These are phyloP conservation scores for Clohesyomyces aquaticus DNA, from an alignment of 495 filamentous ascomycete genomes.

Conservation along the genomic window DNA sequence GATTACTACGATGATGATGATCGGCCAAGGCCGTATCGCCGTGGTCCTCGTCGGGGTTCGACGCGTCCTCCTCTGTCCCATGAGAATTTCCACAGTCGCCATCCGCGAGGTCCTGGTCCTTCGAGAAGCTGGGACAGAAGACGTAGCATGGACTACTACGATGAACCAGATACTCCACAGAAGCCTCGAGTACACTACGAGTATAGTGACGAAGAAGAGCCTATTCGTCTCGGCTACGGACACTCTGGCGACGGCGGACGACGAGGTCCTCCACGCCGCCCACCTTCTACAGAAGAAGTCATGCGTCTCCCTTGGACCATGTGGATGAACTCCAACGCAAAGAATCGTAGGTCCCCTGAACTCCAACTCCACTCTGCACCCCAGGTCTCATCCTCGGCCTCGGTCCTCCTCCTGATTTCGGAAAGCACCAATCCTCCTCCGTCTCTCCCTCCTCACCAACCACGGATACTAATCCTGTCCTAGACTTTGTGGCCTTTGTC, in stretches of 20 bases:
- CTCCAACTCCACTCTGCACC: neutral
- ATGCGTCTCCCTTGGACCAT: slow-evolving; percentile 34
- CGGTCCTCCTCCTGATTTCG: neutral
- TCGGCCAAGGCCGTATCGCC: slow-evolving; percentile 13
- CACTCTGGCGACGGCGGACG: slow-evolving; percentile 6
- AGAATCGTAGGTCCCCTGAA: slow-evolving; percentile 26
- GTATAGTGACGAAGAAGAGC: slow-evolving; percentile 8
- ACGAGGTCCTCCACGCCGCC: slow-evolving; percentile 13
- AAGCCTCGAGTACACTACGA: slow-evolving; percentile 18
- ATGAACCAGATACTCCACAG: slow-evolving; percentile 20
- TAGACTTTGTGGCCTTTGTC: slow-evolving; percentile 37
- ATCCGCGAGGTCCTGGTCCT: neutral
- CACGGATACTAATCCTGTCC: slow-evolving; percentile 16
- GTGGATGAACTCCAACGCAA: slow-evolving; percentile 36
- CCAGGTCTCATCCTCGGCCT: neutral
- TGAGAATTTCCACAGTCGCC: slow-evolving; percentile 5
- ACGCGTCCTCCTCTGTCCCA: slow-evolving; percentile 15
- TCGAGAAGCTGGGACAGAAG: slow-evolving; percentile 15
- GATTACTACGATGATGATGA: slow-evolving; percentile 27
- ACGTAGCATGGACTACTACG: slow-evolving; percentile 22
- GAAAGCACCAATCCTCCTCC: neutral
- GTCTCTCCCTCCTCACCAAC: slow-evolving; percentile 6
- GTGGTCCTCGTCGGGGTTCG: slow-evolving; percentile 6
- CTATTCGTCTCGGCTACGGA: neutral
- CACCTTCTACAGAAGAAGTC: slow-evolving; percentile 21